A percentile compares a stretch with the other conserved stretches of the same genome.
Conservation (phyloP, 345 rosid genomes). For the Eutrema heterophyllum region DNA sequence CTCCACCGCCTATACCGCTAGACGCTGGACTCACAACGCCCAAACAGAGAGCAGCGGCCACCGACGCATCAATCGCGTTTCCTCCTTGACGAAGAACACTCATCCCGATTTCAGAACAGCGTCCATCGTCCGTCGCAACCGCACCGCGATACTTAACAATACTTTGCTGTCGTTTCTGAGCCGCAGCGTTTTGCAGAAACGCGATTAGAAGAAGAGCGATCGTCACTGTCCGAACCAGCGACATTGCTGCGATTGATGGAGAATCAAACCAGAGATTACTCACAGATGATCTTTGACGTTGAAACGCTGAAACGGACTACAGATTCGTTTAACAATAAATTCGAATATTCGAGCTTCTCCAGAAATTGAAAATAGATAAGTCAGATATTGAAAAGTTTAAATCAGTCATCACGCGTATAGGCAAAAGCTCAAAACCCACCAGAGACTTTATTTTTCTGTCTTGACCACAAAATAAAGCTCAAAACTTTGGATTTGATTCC, state of each 20-base stretch:
- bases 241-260: constrained; percentile 8
- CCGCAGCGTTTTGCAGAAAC: constrained; percentile 11
- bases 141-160: constrained; percentile 36
- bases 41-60: constrained; percentile 51
- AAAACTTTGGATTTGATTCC: background rate
- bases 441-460: background rate
- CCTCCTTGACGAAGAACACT: constrained; percentile 44
- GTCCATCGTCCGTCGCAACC: constrained; percentile 53
- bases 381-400: constrained; percentile 1
- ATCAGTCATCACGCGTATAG: background rate
- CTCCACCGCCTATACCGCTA: constrained; percentile 71
- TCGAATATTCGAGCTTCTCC: background rate
- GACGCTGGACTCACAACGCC: constrained; percentile 64
- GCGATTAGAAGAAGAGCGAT: constrained; percentile 13
- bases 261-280: background rate
- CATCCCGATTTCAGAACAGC: constrained; percentile 47
- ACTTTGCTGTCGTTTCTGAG: constrained; percentile 22
- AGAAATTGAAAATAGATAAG: background rate
- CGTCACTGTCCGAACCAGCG: constrained; percentile 6
- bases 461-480: background rate
- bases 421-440: background rate
- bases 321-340: background rate
- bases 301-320: background rate
- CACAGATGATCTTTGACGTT: background rate
- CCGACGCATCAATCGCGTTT: constrained; percentile 58